phyloP scores from a whole-genome alignment of 2,329 filamentous ascomycete genomes.

The Pseudocercospora macadamiae region DNA sequence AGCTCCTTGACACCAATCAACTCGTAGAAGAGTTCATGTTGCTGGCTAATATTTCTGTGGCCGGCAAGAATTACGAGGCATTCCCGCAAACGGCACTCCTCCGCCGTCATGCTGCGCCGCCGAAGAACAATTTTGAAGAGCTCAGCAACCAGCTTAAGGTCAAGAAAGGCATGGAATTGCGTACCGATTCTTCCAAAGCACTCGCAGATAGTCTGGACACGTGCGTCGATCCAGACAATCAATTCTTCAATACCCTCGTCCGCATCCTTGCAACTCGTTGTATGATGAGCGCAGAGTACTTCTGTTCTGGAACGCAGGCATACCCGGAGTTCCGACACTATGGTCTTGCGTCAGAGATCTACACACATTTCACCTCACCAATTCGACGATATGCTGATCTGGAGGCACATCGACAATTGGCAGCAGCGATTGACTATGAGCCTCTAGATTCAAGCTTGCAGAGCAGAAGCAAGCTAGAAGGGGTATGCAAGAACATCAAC shows the following conservation, averaged over 20 bases:
- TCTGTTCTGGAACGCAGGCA: conserved; percentile 89
- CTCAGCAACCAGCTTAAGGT: conserved; percentile 86
- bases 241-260: conserved; percentile 98
- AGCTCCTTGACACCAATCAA: conserved; percentile 92
- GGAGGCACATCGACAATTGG: conserved; percentile 89
- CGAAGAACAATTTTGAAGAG: conserved; percentile 95
- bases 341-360: conserved; percentile 92
- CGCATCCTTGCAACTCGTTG: conserved; percentile 97
- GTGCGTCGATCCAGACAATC: conserved; percentile 77
- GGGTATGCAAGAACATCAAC: conserved; percentile 98
- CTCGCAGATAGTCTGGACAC: conserved; percentile 88
- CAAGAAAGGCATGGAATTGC: conserved; percentile 79
- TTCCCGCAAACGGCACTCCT: conserved; percentile 96
- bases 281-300: conserved; percentile 99
- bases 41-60: conserved; percentile 94
- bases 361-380: conserved; percentile 97
- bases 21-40: conserved; percentile 99
- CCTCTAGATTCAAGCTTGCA: conserved; percentile 78
- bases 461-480: conserved; percentile 82
- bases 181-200: conserved; percentile 85
- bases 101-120: conserved; percentile 86
- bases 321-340: conserved; percentile 97
- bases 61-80: conserved; percentile 82
- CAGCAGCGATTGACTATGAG: conserved; percentile 93
- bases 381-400: conserved; percentile 98